Conservation (phyloP, 2,329 filamentous ascomycete genomes). For the Alternaria angustiovoidea region DNA sequence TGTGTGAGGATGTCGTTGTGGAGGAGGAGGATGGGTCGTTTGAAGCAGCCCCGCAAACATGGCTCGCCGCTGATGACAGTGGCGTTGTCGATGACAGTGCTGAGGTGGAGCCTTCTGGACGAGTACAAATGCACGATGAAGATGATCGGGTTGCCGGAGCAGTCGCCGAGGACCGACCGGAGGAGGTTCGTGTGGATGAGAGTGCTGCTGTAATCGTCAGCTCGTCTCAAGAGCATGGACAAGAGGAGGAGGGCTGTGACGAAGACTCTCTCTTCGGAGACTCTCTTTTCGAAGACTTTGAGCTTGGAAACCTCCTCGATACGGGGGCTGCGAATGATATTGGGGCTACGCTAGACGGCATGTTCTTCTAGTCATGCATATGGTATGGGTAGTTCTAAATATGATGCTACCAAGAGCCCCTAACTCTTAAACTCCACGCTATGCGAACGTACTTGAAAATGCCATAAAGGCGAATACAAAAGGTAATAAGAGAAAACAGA, state of each 20-base stretch:
- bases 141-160: neutral
- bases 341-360: neutral
- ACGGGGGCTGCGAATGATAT: neutral
- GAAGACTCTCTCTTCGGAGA: neutral
- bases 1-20: neutral
- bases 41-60: too few species aligned
- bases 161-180: neutral
- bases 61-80: too few species aligned
- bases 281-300: neutral
- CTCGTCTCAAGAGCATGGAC: neutral
- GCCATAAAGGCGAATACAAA: neutral
- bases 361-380: neutral
- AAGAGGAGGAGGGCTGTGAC: neutral
- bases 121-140: neutral
- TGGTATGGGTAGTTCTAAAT: neutral
- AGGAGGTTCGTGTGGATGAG: neutral
- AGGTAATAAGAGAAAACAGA: neutral
- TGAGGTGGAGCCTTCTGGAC: neutral
- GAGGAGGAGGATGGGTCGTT: neutral
- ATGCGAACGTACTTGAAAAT: constrained; percentile 1
- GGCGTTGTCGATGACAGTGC: neutral
- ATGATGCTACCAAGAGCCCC: neutral
- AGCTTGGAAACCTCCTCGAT: neutral
- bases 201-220: neutral
- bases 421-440: constrained; percentile 3